Percentiles rank a stretch among this genome's conserved stretches.
Evolutionary conservation across 352 stramenopile genomes (phyloP).

Genomic region (Phytophthora meadii): DNA sequence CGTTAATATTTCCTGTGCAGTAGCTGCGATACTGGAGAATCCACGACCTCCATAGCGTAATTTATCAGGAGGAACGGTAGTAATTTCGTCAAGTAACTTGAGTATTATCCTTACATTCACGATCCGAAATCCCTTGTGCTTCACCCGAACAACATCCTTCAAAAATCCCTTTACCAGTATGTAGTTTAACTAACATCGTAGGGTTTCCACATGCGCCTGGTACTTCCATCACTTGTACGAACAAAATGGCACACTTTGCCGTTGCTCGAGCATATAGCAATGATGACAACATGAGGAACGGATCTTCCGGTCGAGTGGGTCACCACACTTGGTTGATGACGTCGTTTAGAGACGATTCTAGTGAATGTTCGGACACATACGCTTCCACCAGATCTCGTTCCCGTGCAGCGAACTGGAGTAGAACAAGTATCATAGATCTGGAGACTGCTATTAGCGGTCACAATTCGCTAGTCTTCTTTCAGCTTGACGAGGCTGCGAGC

Average conservation of each 20-base stretch:
- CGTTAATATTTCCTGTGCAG: no score
- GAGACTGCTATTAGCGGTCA: no score
- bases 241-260: constrained; percentile 69
- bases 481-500: no score
- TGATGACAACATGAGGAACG: constrained; percentile 73
- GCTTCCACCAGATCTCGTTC: constrained; percentile 83
- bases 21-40: no score
- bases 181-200: constrained; percentile 59
- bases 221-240: constrained; percentile 64
- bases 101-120: constrained; percentile 1
- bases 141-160: constrained; percentile 53
- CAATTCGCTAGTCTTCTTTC: no score
- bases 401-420: constrained; percentile 8
- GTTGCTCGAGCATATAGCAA: constrained; percentile 68
- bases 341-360: constrained; percentile 74
- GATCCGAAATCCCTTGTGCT: constrained; percentile 46
- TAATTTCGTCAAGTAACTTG: constrained; percentile 9
- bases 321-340: constrained; percentile 77
- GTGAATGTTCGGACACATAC: constrained; percentile 68
- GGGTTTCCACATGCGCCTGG: constrained; percentile 50
- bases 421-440: no score
- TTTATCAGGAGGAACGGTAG: constrained; percentile 31
- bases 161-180: constrained; percentile 78
- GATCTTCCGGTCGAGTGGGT: constrained; percentile 65
- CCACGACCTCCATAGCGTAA: constrained; percentile 51